Base-by-base conservation (phyloP, 805 yeast genomes). In the Starmerella riodocensis region DNA sequence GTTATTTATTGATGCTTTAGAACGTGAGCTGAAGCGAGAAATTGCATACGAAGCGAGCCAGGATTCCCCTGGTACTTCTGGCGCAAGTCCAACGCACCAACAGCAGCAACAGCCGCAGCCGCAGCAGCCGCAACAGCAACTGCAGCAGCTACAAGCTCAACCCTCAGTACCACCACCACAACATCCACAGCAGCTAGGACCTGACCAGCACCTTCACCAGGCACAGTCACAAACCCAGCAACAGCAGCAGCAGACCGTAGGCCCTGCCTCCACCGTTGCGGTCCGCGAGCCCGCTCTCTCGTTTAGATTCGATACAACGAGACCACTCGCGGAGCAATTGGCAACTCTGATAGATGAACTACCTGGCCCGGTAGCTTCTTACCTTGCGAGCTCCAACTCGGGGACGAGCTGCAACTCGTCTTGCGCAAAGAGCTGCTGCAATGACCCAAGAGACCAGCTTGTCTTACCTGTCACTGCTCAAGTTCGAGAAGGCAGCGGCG, bases 1-100 rank as follows among this genome's bases (percentile, higher is more conserved):
- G 55, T 64, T 88, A 29, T 85, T 88, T 70, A 74, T 84, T 2
- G 97, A 88, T 60, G 95, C 95, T 1, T 61, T 88, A 27, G 96
- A 85, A 56, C 66, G 97, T 50, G 97, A 88, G 57, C 62, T 85
- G 12, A 40, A 41, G n/a, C 39, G 39, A 16, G 47, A 43, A 26
- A 16, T 29, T 8, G 39, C 30, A n/a, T 19, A 3, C 17, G 22
- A 27, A 11, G 17, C 17, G 8, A 11, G 12, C 9, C 27, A 24
- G 13, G n/a, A n/a, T n/a, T n/a, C n/a, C n/a, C n/a, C n/a, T n/a
- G n/a, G n/a, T n/a, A n/a, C n/a, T n/a, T n/a, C n/a, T n/a, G n/a
- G n/a, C n/a, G n/a, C n/a, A n/a, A n/a, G n/a, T n/a, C n/a, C n/a
- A n/a, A n/a, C n/a, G n/a, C n/a, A n/a, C n/a, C n/a, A n/a, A n/a